These are phyloP conservation scores for Gnetum montanum DNA, from an alignment of 75 land plant species.

Conservation along the genomic window DNA sequence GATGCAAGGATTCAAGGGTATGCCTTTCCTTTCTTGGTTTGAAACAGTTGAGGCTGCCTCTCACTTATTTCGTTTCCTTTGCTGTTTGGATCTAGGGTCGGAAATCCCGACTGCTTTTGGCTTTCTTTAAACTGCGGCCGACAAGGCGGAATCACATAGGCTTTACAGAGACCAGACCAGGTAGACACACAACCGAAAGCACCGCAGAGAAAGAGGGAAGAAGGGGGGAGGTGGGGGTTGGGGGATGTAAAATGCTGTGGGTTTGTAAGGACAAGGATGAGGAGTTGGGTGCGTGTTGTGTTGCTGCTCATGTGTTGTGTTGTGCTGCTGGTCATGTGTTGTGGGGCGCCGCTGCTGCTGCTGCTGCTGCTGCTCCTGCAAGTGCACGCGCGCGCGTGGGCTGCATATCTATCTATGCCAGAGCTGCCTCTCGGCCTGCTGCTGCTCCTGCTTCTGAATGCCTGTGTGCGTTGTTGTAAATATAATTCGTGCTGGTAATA, in stretches of 20 bases:
- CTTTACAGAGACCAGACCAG: too few relatives aligned
- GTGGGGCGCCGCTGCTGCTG: too few relatives aligned
- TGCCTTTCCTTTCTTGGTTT: neutral
- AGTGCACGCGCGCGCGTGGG: conserved; percentile 8
- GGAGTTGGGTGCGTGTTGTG: too few relatives aligned
- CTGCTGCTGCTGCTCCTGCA: too few relatives aligned
- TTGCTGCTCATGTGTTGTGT: too few relatives aligned
- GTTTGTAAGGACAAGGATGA: too few relatives aligned
- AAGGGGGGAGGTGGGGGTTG: too few relatives aligned
- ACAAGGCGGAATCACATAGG: too few relatives aligned
- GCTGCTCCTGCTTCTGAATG: too few relatives aligned
- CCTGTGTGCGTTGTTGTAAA: too few relatives aligned
- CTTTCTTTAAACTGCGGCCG: neutral
- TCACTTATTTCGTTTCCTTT: neutral
- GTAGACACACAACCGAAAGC: neutral
- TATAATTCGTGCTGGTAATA: neutral
- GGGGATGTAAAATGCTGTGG: too few relatives aligned
- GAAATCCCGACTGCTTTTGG: neutral
- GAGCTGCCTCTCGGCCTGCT: too few relatives aligned
- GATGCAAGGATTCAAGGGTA: neutral
- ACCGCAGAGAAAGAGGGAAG: neutral
- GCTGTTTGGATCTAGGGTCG: neutral
- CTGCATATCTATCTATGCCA: neutral
- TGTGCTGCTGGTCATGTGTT: neutral
- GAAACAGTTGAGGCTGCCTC: neutral